Evolutionary conservation across 345 rosid species (phyloP).

Genomic region (Alliaria petiolata): DNA sequence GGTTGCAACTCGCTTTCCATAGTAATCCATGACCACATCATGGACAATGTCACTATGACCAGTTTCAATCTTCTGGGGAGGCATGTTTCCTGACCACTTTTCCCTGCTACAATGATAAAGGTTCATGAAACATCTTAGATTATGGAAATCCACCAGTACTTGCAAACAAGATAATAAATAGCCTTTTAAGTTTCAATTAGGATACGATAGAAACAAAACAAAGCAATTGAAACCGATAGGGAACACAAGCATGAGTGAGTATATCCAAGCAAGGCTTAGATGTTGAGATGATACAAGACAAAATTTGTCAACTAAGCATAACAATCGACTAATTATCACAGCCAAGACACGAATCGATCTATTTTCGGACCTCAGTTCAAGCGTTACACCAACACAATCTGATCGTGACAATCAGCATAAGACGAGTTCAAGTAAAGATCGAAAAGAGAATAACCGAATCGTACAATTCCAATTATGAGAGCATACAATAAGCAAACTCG

Average conservation of each 20-base stretch:
- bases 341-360: not conserved
- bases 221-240: not conserved
- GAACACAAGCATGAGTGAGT: not conserved
- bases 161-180: not conserved
- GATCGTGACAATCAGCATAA: not conserved
- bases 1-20: constrained; percentile 60
- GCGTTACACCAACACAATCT: not conserved
- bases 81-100: too few species aligned
- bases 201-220: not conserved
- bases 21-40: constrained; percentile 65
- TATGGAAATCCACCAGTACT: not conserved
- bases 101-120: not conserved
- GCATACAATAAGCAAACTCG: not conserved
- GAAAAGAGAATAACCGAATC: not conserved
- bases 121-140: not conserved
- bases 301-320: not conserved
- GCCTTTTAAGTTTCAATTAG: not conserved
- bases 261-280: not conserved
- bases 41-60: constrained; percentile 56
- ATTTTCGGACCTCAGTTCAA: not conserved
- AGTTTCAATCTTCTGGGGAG: constrained; percentile 54
- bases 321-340: not conserved
- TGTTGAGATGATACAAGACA: not conserved
- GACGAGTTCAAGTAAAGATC: not conserved
- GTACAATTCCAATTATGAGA: not conserved